Percentiles rank a stretch among this genome's conserved stretches.
Evolutionary conservation across 192 early-diverging fungal species (phyloP).

Genomic region (Coemansia sp.): DNA sequence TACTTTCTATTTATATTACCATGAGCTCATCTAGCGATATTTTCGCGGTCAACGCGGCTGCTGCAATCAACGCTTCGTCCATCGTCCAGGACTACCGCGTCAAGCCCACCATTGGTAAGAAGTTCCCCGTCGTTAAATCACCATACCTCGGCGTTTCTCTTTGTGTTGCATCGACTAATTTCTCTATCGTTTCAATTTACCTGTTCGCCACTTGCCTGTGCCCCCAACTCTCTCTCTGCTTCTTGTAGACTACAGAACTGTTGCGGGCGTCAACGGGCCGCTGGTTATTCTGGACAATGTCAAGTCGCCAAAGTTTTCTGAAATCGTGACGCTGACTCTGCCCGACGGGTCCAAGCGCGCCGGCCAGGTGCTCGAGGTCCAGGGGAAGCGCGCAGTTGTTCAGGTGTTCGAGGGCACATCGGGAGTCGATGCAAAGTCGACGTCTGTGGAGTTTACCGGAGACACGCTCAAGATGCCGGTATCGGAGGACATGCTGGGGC

Average conservation of each 20-base stretch:
- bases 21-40: constrained; percentile 38
- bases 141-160: too few species aligned
- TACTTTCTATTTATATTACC: not conserved
- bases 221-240: too few species aligned
- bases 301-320: constrained; percentile 96
- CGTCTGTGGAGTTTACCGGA: constrained; percentile 94
- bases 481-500: constrained; percentile 98
- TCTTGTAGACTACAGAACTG: constrained; percentile 96
- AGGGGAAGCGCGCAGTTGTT: constrained; percentile 92
- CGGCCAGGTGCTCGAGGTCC: constrained; percentile 96
- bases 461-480: constrained; percentile 95
- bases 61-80: constrained; percentile 48
- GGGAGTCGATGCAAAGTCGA: constrained; percentile 94
- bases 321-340: constrained; percentile 95
- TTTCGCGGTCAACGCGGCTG: constrained; percentile 47
- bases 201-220: too few species aligned
- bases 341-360: constrained; percentile 93
- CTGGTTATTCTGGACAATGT: constrained; percentile 98
- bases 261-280: constrained; percentile 96
- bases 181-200: not conserved
- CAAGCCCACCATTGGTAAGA: constrained; percentile 49
- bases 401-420: constrained; percentile 98
- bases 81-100: constrained; percentile 50
- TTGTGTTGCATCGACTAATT: too few species aligned
- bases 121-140: too few species aligned